phyloP scores from a whole-genome alignment of 306 rosid genomes.

The Rosa persica region DNA sequence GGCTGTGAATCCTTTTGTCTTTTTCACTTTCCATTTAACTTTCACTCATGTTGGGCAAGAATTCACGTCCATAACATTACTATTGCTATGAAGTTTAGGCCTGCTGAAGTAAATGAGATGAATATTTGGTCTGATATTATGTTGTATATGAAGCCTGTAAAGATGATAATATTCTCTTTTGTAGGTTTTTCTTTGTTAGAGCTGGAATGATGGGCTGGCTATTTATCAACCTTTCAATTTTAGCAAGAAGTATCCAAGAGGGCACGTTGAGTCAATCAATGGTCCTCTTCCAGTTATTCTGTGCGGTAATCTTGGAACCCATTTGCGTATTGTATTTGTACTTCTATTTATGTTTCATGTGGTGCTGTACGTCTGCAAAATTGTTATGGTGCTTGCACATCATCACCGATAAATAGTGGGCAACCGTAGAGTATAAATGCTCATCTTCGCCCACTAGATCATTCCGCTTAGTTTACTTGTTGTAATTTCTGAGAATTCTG shows the following conservation, averaged over 20 bases:
- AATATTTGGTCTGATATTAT: slow-evolving; percentile 21
- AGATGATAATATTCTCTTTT: slow-evolving; percentile 22
- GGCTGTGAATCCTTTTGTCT: neutral
- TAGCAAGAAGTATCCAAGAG: slow-evolving; percentile 66
- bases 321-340: neutral
- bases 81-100: slow-evolving; percentile 1
- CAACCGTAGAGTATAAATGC: neutral
- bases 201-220: slow-evolving; percentile 99
- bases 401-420: neutral
- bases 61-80: neutral
- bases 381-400: neutral
- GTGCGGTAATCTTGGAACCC: slow-evolving; percentile 55
- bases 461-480: slow-evolving; percentile 5
- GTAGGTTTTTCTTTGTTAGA: slow-evolving; percentile 96
- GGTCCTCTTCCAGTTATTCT: slow-evolving; percentile 84
- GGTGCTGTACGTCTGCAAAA: neutral
- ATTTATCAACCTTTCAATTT: slow-evolving; percentile 75
- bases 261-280: slow-evolving; percentile 62
- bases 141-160: slow-evolving; percentile 12
- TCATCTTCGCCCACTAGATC: slow-evolving; percentile 4
- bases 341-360: neutral
- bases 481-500: slow-evolving; percentile 10
- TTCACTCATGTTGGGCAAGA: neutral
- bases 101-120: slow-evolving; percentile 14
- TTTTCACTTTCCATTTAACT: neutral